A percentile compares a stretch with the other conserved stretches of the same genome.
These are phyloP conservation scores for Metschnikowia chrysomelidarum DNA, from an alignment of 805 yeast genomes.

Conservation along the genomic window DNA sequence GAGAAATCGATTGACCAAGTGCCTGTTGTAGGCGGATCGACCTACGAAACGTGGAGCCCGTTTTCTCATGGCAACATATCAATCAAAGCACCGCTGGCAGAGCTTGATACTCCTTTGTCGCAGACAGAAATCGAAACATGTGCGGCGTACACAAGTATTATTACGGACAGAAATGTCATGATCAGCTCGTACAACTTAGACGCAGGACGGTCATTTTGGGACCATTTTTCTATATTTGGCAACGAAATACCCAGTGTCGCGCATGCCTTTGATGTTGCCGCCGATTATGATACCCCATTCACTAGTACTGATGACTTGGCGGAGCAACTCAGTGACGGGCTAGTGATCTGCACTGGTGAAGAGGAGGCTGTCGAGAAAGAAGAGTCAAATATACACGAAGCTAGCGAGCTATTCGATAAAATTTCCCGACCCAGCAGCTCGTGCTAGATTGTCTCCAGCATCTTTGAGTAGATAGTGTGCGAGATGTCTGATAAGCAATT, in stretches of 20 bases:
- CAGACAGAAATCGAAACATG: slow-evolving; percentile 60
- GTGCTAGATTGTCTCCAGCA: no score
- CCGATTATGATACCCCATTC: slow-evolving; percentile 1
- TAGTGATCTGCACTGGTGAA: slow-evolving; percentile 6
- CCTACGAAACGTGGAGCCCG: slow-evolving; percentile 9
- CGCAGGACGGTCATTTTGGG: slow-evolving; percentile 20
- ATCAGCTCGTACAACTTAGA: slow-evolving; percentile 28
- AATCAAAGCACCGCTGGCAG: slow-evolving; percentile 1
- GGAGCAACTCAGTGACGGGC: slow-evolving; percentile 12
- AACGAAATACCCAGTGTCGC: slow-evolving; percentile 18
- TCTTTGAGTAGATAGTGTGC: no score
- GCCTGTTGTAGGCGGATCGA: not conserved
- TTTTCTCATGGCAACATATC: not conserved
- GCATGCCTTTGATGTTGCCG: slow-evolving; percentile 7
- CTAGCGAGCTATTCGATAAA: no score
- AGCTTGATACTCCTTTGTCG: slow-evolving; percentile 34
- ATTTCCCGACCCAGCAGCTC: no score
- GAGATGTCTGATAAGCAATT: no score
- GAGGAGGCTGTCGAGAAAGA: slow-evolving; percentile 1
- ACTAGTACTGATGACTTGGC: slow-evolving; percentile 9
- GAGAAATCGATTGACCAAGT: not conserved
- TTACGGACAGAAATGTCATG: slow-evolving; percentile 29
- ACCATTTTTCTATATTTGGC: slow-evolving; percentile 26
- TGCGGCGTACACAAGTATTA: slow-evolving; percentile 33
- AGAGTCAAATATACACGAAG: not conserved